phyloP scores from a whole-genome alignment of 2,329 filamentous ascomycete genomes.

The Sarocladium kiliense region DNA sequence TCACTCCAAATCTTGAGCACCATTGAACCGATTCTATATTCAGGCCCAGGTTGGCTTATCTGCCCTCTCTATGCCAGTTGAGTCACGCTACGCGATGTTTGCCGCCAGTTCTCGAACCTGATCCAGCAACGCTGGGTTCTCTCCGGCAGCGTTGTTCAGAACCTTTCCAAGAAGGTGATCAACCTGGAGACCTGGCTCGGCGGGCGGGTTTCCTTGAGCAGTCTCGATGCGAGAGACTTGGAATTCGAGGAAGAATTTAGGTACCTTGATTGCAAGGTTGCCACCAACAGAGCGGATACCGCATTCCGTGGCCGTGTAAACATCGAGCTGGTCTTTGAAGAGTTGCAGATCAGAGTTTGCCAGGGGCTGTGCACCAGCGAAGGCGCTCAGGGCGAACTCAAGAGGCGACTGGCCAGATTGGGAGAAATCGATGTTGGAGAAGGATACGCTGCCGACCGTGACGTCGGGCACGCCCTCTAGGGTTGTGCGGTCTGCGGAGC shows the following conservation, averaged over 20 bases:
- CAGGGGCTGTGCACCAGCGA: slow-evolving; percentile 46
- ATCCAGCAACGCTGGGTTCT: slow-evolving; percentile 43
- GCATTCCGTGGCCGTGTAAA: slow-evolving; percentile 55
- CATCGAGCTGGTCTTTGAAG: slow-evolving; percentile 50
- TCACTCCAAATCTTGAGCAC: too few species aligned
- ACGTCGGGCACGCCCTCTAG: slow-evolving; percentile 52
- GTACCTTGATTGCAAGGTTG: slow-evolving; percentile 51
- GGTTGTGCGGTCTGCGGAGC: slow-evolving; percentile 40
- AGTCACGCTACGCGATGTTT: slow-evolving; percentile 6
- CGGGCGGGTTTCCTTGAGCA: slow-evolving; percentile 50
- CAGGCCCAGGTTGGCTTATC: too few species aligned
- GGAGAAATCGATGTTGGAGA: slow-evolving; percentile 53
- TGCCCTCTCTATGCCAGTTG: too few species aligned
- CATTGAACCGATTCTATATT: too few species aligned
- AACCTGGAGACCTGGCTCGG: slow-evolving; percentile 46
- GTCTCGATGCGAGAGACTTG: slow-evolving; percentile 55
- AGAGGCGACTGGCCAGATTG: slow-evolving; percentile 42
- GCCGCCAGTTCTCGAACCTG: slow-evolving; percentile 41
- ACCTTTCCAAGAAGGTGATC: slow-evolving; percentile 55
- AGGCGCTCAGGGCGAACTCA: slow-evolving; percentile 47
- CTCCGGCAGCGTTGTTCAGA: slow-evolving; percentile 45
- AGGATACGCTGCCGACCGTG: slow-evolving; percentile 41
- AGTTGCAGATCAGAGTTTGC: slow-evolving; percentile 41
- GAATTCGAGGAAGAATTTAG: slow-evolving; percentile 58
- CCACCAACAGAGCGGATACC: slow-evolving; percentile 50